Percentiles rank a stretch among this genome's conserved stretches.
Evolutionary conservation across 108 stramenopile species (phyloP).

Genomic region (Cyclotella baltica): DNA sequence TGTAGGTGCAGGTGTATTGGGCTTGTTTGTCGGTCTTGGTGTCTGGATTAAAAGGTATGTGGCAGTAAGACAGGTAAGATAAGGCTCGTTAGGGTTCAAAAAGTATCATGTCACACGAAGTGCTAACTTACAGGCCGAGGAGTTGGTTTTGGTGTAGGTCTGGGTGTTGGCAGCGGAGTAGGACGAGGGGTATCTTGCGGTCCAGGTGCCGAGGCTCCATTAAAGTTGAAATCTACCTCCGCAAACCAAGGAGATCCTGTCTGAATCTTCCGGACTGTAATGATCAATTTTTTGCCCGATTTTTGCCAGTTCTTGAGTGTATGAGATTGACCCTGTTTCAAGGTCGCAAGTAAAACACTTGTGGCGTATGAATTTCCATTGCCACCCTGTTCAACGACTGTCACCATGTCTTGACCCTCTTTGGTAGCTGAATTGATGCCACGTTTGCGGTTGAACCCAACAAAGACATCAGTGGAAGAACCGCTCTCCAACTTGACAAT

Average conservation of each 20-base stretch:
- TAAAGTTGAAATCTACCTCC: slow-evolving; percentile 19
- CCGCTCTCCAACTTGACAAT: slow-evolving; percentile 34
- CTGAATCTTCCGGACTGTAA: slow-evolving; percentile 10
- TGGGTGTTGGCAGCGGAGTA: not conserved
- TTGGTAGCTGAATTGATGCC: slow-evolving; percentile 37
- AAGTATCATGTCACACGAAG: not conserved
- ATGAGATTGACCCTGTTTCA: slow-evolving; percentile 11
- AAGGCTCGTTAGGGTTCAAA: not conserved
- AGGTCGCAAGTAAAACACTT: slow-evolving; percentile 12
- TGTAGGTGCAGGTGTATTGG: slow-evolving; percentile 1
- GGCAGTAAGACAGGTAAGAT: not conserved
- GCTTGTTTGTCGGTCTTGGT: not conserved
- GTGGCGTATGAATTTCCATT: slow-evolving; percentile 28
- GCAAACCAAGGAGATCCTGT: slow-evolving; percentile 8
- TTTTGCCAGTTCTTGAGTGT: slow-evolving; percentile 19
- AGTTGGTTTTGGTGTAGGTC: not conserved
- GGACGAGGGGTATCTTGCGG: not conserved
- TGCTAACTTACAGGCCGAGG: not conserved
- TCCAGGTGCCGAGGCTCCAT: slow-evolving; percentile 4
- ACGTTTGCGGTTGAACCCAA: slow-evolving; percentile 42
- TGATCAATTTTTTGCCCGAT: slow-evolving; percentile 8
- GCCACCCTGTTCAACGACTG: slow-evolving; percentile 13
- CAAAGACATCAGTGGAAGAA: slow-evolving; percentile 20
- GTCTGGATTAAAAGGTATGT: not conserved
- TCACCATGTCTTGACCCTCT: slow-evolving; percentile 23